A percentile compares a stretch with the other conserved stretches of the same genome.
Conservation (phyloP, 2,329 filamentous ascomycete genomes). For the Trichoderma harzianum region DNA sequence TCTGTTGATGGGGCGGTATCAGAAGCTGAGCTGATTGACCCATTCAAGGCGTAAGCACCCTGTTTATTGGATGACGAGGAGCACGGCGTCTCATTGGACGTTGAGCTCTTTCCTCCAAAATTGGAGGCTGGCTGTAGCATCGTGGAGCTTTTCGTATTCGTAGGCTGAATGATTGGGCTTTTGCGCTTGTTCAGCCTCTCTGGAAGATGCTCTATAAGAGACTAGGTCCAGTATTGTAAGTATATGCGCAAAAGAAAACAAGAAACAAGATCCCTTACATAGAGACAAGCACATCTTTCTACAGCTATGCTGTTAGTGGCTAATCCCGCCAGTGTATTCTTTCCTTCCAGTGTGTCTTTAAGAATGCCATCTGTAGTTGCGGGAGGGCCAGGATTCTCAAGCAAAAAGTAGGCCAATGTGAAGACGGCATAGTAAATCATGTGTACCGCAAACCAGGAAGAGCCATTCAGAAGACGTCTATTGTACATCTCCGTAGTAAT, state of each 20-base stretch:
- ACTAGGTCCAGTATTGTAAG: not conserved
- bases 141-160: not conserved
- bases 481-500: not conserved
- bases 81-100: not conserved
- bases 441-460: not conserved
- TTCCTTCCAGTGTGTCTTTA: not conserved
- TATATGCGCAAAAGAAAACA: not conserved
- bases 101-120: not conserved
- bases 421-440: not conserved
- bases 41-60: not conserved
- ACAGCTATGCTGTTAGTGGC: not conserved
- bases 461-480: not conserved
- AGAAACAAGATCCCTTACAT: not conserved
- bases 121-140: not conserved
- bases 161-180: not conserved
- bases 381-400: not conserved
- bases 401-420: not conserved
- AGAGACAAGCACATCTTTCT: not conserved
- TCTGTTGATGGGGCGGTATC: not conserved
- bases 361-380: not conserved
- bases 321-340: not conserved
- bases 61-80: not conserved
- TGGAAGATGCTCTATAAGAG: not conserved
- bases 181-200: not conserved
- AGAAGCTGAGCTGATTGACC: not conserved